A percentile compares a stretch with the other conserved stretches of the same genome.
Evolutionary conservation across 805 yeast genomes (phyloP).

Genomic region (Candida chilensis): DNA sequence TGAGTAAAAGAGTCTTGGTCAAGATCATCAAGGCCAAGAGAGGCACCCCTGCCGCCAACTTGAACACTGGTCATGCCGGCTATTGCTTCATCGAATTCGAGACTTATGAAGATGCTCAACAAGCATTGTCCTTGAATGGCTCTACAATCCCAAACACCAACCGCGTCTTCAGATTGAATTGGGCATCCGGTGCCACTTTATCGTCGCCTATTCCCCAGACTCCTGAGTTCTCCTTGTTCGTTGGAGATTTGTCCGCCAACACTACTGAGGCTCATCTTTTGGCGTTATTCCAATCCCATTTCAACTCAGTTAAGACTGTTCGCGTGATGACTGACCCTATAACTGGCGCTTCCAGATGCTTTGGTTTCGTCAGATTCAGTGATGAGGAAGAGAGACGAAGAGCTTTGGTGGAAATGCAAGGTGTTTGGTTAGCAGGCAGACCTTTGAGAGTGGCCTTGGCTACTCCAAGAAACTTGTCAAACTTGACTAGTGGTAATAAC

Average conservation of each 20-base stretch:
- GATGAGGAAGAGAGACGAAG: constrained; percentile 59
- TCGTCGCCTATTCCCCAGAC: constrained; percentile 62
- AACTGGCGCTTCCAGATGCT: constrained; percentile 68
- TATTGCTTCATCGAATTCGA: constrained; percentile 77
- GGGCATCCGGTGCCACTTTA: constrained; percentile 81
- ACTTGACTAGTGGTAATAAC: background rate
- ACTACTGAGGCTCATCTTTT: constrained; percentile 76
- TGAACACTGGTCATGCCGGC: constrained; percentile 40
- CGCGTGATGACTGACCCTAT: constrained; percentile 83
- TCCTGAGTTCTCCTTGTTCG: constrained; percentile 72
- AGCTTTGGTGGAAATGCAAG: constrained; percentile 70
- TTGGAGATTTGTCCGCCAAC: constrained; percentile 73
- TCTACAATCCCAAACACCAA: constrained; percentile 53
- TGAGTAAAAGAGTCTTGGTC: constrained; percentile 49
- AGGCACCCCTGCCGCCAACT: constrained; percentile 14
- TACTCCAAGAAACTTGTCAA: constrained; percentile 46
- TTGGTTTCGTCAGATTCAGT: constrained; percentile 73
- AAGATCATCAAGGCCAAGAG: constrained; percentile 53
- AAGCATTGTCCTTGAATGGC: constrained; percentile 60
- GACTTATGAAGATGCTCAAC: constrained; percentile 57
- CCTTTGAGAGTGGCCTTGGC: constrained; percentile 73
- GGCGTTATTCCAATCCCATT: constrained; percentile 61
- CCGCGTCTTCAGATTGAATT: constrained; percentile 63
- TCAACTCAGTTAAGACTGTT: constrained; percentile 64
- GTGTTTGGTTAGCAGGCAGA: constrained; percentile 73